A percentile compares a stretch with the other conserved stretches of the same genome.
phyloP scores from a whole-genome alignment of 768 basidiomycete genomes.

The Leccinum imitatum region DNA sequence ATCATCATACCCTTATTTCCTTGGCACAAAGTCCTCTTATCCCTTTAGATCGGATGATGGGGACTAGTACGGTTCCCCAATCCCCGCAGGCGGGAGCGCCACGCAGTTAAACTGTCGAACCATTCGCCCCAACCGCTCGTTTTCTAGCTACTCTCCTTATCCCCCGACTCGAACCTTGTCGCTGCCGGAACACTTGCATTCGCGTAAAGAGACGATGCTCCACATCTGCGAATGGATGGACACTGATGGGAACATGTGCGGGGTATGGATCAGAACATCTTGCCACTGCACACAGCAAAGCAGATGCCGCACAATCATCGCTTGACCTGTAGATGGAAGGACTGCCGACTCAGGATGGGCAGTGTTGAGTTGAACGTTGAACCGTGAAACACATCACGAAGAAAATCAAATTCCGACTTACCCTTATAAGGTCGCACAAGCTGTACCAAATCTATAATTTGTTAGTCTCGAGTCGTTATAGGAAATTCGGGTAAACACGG shows the following conservation, averaged over 20 bases:
- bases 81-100: no score
- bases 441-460: no score
- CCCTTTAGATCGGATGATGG: neutral
- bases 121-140: neutral
- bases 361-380: neutral
- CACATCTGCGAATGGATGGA: conserved; percentile 9
- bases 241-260: conserved; percentile 5
- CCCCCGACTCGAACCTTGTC: neutral
- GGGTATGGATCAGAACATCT: conserved; percentile 12
- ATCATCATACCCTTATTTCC: no score
- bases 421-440: no score
- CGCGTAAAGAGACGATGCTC: neutral
- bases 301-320: fast-evolving
- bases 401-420: no score
- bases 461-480: no score
- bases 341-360: conserved; percentile 4
- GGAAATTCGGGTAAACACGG: no score
- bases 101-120: neutral
- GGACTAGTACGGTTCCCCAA: no score
- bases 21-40: neutral
- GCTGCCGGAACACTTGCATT: neutral
- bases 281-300: neutral
- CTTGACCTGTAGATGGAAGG: conserved; percentile 8
- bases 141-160: neutral
- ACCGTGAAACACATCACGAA: conserved; percentile 8